Base-by-base conservation (phyloP, 805 yeast species). In the Myxozyma mucilagina region DNA sequence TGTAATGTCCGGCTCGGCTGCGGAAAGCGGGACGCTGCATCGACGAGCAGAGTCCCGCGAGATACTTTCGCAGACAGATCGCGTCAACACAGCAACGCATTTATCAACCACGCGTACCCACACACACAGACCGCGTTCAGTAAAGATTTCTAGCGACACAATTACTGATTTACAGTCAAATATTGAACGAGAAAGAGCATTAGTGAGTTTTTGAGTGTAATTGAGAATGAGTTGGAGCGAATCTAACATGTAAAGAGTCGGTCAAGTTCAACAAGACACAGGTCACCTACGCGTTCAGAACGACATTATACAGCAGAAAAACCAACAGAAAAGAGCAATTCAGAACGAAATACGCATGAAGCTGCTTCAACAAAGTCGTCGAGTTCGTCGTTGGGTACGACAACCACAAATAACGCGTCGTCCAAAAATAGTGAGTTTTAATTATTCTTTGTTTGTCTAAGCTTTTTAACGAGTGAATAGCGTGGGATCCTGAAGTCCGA, bases 401-500 rank as follows among this genome's bases (percentile, higher is more conserved):
- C 18, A 3, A 39, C 16, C 20, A 13, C 34, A 5, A 14, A 55
- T n/a, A 52, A 24, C 24, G 14, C 53, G 8, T 49, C 54, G 14
- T 34, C 49, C 18, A 44, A n/a, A 32, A n/a, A 42, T 7, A 13
- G 47, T 34, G 31, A 47, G 51, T 34, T 2, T 18, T 31, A 16
- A 13, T 29, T 16, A 4, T 24, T n/a, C 1, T 18, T 11, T 35
- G 9, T 16, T 7, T 48, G 24, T 9, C 24, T 43, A 29, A 24
- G 18, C 9, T 18, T 20, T 16, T 9, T n/a, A 9, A n/a, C 24
- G 10, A 2, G 9, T 41, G 9, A 3, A 7, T 8, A 53, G 62
- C 13, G 0, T 63, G 56, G 56, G 49, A 48, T 20, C 62, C 66
- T 5, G 61, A 57, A 32, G 67, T 63, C 13, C 47, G 35, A n/a